A percentile compares a stretch with the other conserved stretches of the same genome.
Evolutionary conservation across 768 basidiomycete species (phyloP).

Genomic region (Paxillus ammoniavirescens): DNA sequence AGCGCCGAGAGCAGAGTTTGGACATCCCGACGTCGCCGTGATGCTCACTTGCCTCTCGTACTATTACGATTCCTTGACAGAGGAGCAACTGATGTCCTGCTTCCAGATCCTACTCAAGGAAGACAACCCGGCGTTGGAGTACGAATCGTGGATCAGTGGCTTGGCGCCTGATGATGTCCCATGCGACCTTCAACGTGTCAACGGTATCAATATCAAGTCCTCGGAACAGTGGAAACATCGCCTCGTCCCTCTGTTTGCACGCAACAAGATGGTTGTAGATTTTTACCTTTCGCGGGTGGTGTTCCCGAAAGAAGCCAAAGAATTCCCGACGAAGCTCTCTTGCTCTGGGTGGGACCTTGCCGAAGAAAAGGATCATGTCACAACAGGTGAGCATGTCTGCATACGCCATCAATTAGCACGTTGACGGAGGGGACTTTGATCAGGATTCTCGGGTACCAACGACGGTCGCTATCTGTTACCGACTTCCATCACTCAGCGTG

Average conservation of each 20-base stretch:
- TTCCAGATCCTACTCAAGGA: slow-evolving; percentile 39
- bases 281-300: slow-evolving; percentile 48
- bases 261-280: slow-evolving; percentile 39
- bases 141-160: slow-evolving; percentile 37
- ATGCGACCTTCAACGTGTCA: slow-evolving; percentile 26
- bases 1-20: slow-evolving; percentile 45
- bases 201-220: slow-evolving; percentile 44
- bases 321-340: slow-evolving; percentile 46
- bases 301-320: slow-evolving; percentile 49
- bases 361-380: slow-evolving; percentile 24
- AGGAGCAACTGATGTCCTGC: slow-evolving; percentile 35
- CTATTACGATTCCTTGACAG: slow-evolving; percentile 45
- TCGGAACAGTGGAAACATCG: slow-evolving; percentile 23
- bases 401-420: no score
- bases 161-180: slow-evolving; percentile 25
- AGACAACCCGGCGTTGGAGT: slow-evolving; percentile 42
- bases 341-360: slow-evolving; percentile 56
- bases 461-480: slow-evolving; percentile 35
- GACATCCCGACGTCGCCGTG: slow-evolving; percentile 50
- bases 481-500: slow-evolving; percentile 12
- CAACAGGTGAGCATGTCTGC: slow-evolving; percentile 9
- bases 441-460: slow-evolving; percentile 51
- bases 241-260: slow-evolving; percentile 35
- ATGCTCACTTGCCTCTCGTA: slow-evolving; percentile 47
- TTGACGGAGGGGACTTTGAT: neutral